A percentile compares a stretch with the other conserved stretches of the same genome.
Conservation (phyloP, 2,329 filamentous ascomycete genomes). For the Anthostomella pinea region DNA sequence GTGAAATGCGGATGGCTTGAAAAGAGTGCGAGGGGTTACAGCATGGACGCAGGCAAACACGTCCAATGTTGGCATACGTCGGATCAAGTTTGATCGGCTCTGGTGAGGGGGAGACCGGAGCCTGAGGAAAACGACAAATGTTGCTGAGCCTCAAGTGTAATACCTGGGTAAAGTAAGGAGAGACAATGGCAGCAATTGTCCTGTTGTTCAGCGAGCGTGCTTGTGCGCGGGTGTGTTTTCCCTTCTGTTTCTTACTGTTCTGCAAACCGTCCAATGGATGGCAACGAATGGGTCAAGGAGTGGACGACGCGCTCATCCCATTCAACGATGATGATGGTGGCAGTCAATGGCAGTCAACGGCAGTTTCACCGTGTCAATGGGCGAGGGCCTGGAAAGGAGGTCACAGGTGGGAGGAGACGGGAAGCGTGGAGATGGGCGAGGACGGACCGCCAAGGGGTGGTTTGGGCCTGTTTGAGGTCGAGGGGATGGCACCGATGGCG, state of each 20-base stretch:
- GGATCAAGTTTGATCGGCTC: constrained; percentile 17
- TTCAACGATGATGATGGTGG: not conserved
- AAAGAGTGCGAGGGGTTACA: constrained; percentile 10
- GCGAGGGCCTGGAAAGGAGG: no score
- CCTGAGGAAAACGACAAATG: constrained; percentile 7
- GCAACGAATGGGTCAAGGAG: constrained; percentile 9
- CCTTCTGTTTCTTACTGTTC: not conserved
- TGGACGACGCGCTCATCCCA: constrained; percentile 13
- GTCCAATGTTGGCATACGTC: no score
- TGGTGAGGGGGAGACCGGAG: constrained; percentile 1
- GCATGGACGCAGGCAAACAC: no score
- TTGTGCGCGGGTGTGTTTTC: no score
- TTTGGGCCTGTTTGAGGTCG: not conserved
- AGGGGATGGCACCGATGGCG: not conserved
- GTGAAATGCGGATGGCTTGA: no score
- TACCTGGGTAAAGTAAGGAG: constrained; percentile 2
- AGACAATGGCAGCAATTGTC: not conserved
- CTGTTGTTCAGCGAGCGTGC: no score
- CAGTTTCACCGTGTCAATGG: no score
- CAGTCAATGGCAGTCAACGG: constrained; percentile 12
- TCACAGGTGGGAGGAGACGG: constrained; percentile 6
- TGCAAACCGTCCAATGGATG: not conserved
- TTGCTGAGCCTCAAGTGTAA: no score
- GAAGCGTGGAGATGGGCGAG: constrained; percentile 5
- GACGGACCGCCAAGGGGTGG: no score